Base-by-base conservation (phyloP, 176 grass and related monocot genomes). In the Canna indica region DNA sequence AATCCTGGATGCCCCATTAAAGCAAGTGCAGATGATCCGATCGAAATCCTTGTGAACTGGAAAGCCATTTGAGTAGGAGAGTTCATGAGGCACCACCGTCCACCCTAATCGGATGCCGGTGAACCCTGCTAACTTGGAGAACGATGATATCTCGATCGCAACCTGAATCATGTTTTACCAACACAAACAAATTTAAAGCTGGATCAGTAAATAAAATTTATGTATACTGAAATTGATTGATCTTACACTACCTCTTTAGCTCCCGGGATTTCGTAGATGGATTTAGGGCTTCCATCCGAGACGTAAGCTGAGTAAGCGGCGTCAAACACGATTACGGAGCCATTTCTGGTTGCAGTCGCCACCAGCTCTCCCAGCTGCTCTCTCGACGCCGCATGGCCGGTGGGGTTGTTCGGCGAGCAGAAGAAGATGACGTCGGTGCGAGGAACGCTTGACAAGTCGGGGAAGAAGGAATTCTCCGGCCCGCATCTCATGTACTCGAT, bases 361-460 rank as follows among this genome's bases (percentile, higher is more conserved):
- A 99, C 94, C 18, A 99, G 85, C 73, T 90, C 84, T 8, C 70
- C 64, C 18, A 99, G 76, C 80, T 99, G 89, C 65, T 79, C 72
- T 11, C 77, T 45, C 0, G 89, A 90, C n/a, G 94, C 89, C 0
- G 60, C 89, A 56, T 99, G 89, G 18, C 89, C 94, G 12, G 89
- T 99, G 0, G 94, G 94, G 76, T 99, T 99, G 82, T 99, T 99
- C 13, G 94, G 94, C 18, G 94, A 99, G 86, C 94, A 99, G 68
- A 99, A 88, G 84, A 93, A 99, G 86, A 99, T 90, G 26, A 99
- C 72, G 81, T 99, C 94, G 13, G 89, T 99, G 58, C 82, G 80
- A 36, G 75, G 84, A 70, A 71, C 78, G n/a, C 50, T 14, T 3
- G 86, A 79, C n/a, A 97, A 75, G 73, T 97, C 94, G 3, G 94